phyloP scores from a whole-genome alignment of 2,329 filamentous ascomycete species.

The Thelonectria rubi region DNA sequence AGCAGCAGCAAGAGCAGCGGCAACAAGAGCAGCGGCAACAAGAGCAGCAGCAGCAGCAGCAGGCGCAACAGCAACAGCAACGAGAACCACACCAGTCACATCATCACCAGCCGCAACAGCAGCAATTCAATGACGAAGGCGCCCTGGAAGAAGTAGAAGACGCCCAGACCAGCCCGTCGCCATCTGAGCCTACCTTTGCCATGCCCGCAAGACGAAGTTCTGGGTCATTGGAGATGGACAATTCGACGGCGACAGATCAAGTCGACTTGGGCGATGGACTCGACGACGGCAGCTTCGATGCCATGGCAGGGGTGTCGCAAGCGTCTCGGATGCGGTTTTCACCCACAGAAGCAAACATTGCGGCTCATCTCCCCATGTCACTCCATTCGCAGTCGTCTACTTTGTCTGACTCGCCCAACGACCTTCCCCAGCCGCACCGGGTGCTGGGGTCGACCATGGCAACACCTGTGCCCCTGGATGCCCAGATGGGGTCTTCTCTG shows the following conservation, averaged over 20 bases:
- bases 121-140: not conserved
- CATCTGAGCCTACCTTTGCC: conserved; percentile 3
- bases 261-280: conserved; percentile 35
- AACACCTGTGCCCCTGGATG: conserved; percentile 42
- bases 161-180: not conserved
- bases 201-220: conserved; percentile 8
- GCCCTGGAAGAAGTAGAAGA: not conserved
- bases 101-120: conserved; percentile 3
- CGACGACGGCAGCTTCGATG: conserved; percentile 34
- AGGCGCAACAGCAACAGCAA: not conserved
- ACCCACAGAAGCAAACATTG: conserved; percentile 30
- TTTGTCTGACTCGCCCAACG: conserved; percentile 27
- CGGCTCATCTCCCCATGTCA: conserved; percentile 33
- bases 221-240: conserved; percentile 30
- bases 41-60: not conserved
- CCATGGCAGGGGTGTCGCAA: conserved; percentile 37
- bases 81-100: not conserved
- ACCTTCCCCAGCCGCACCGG: conserved; percentile 35
- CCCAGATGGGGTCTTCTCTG: conserved; percentile 51
- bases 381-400: conserved; percentile 36
- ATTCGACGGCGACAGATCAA: conserved; percentile 27
- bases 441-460: conserved; percentile 40
- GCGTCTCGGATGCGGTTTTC: conserved; percentile 39
- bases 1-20: not conserved
- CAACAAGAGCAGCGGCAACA: not conserved